A percentile compares a stretch with the other conserved stretches of the same genome.
Conservation (phyloP, 208 protist species). For the Trypanosoma theileri region DNA sequence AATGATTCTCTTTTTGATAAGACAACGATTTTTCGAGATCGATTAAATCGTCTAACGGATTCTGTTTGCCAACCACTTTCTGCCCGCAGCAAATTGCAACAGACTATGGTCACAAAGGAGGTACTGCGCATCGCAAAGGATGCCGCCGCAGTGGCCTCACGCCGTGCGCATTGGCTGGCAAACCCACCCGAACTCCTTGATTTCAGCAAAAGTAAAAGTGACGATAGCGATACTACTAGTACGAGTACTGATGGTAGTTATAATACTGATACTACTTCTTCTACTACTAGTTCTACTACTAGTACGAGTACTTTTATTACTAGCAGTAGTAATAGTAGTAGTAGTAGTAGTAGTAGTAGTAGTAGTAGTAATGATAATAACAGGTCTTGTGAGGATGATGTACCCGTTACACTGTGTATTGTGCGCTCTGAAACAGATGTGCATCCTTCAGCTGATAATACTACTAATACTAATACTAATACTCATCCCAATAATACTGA, state of each 20-base stretch:
- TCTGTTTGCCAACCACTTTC: not conserved
- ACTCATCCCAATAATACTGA: not conserved
- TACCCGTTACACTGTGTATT: slow-evolving; percentile 27
- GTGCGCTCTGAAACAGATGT: slow-evolving; percentile 19
- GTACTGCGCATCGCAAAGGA: slow-evolving; percentile 40
- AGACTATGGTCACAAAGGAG: slow-evolving; percentile 1
- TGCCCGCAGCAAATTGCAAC: not conserved
- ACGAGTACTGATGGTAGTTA: not conserved
- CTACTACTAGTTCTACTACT: too few species aligned
- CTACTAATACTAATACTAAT: not conserved
- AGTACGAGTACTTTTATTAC: slow-evolving; percentile 15
- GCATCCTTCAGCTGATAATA: not conserved
- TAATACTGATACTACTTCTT: too few species aligned
- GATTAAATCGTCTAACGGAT: not conserved
- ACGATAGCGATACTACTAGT: slow-evolving; percentile 26
- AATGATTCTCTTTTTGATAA: not conserved
- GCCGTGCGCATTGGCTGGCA: slow-evolving; percentile 29
- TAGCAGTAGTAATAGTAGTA: slow-evolving; percentile 13
- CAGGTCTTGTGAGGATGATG: not conserved
- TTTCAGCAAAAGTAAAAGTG: slow-evolving; percentile 32
- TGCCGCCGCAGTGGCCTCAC: slow-evolving; percentile 48
- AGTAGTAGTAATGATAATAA: not conserved
- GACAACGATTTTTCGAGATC: not conserved
- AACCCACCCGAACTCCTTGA: slow-evolving; percentile 37
- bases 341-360: slow-evolving; percentile 18